Percentiles rank a stretch among this genome's conserved stretches.
phyloP scores from a whole-genome alignment of 1,284 basidiomycete genomes.

The Apiotrichum siamense region DNA sequence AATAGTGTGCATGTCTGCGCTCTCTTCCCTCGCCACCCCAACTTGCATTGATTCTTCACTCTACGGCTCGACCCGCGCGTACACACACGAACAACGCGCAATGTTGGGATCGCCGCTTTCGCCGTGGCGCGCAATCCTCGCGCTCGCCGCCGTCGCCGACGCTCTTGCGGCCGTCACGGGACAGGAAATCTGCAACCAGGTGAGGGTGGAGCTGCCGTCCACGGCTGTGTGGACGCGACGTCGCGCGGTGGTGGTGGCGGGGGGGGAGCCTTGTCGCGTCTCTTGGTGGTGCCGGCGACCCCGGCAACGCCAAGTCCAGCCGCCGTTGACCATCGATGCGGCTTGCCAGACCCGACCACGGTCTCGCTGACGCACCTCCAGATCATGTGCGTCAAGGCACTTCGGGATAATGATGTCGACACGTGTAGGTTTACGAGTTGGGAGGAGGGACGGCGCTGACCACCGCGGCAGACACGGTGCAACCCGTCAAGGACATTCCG shows the following conservation, averaged over 20 bases:
- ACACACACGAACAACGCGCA: too few species aligned
- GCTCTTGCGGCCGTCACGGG: background rate
- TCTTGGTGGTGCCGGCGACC: background rate
- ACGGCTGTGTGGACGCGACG: too few species aligned
- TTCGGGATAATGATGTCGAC: conserved; percentile 3
- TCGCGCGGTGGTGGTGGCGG: too few species aligned
- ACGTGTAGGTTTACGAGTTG: conserved; percentile 1
- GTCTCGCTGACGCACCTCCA: background rate
- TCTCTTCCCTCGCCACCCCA: too few species aligned
- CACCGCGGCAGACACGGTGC: background rate
- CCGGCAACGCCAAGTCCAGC: too few species aligned
- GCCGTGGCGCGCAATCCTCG: conserved; percentile 1
- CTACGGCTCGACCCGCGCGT: too few species aligned
- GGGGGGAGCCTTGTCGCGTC: too few species aligned
- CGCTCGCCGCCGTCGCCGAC: background rate
- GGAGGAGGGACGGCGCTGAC: background rate
- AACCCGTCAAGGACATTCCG: background rate
- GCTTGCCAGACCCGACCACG: too few species aligned
- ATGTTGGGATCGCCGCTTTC: background rate
- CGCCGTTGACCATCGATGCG: too few species aligned
- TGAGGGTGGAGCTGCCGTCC: background rate
- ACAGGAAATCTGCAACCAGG: background rate
- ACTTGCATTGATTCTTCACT: too few species aligned
- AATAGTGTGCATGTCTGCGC: too few species aligned
- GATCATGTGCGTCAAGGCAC: conserved; percentile 7